These are phyloP conservation scores for Penicillium roqueforti DNA, from an alignment of 495 filamentous ascomycete species.

Conservation along the genomic window DNA sequence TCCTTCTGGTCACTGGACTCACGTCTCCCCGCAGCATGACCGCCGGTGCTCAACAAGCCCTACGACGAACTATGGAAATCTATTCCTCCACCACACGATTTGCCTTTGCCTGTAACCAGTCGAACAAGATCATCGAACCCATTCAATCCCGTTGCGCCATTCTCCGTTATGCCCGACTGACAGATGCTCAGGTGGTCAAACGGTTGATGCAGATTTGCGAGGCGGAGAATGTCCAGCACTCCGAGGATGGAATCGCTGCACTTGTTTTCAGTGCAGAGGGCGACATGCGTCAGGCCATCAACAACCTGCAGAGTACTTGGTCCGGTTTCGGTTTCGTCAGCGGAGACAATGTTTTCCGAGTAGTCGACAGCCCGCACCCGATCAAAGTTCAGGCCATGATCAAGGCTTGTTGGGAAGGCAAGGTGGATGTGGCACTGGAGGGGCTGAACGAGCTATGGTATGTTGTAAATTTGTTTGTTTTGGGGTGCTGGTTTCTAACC, in stretches of 20 bases:
- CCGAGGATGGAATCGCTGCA: conserved; percentile 90
- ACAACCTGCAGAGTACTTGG: conserved; percentile 91
- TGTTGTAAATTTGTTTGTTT: conserved; percentile 3
- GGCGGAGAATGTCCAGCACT: conserved; percentile 80
- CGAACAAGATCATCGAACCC: conserved; percentile 99
- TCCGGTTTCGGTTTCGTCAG: conserved; percentile 97
- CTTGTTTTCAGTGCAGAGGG: conserved; percentile 96
- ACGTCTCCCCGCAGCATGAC: conserved; percentile 65
- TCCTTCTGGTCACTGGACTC: neutral
- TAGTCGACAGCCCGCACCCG: conserved; percentile 94
- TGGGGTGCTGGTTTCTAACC: conserved; percentile 8
- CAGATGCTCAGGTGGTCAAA: conserved; percentile 87
- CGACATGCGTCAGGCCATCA: conserved; percentile 99
- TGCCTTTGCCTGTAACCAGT: conserved; percentile 97
- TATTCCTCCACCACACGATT: conserved; percentile 96
- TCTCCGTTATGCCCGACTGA: conserved; percentile 87
- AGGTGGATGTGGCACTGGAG: conserved; percentile 82
- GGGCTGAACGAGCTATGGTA: conserved; percentile 87
- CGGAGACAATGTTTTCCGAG: conserved; percentile 97
- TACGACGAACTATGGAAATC: conserved; percentile 98
- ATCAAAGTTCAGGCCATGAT: conserved; percentile 98
- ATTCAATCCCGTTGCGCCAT: conserved; percentile 96
- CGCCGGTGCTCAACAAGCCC: conserved; percentile 88
- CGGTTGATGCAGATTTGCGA: conserved; percentile 87
- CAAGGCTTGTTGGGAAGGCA: conserved; percentile 90